Evolutionary conservation across 208 protist genomes (phyloP).

Genomic region (Lotmaria passim): DNA sequence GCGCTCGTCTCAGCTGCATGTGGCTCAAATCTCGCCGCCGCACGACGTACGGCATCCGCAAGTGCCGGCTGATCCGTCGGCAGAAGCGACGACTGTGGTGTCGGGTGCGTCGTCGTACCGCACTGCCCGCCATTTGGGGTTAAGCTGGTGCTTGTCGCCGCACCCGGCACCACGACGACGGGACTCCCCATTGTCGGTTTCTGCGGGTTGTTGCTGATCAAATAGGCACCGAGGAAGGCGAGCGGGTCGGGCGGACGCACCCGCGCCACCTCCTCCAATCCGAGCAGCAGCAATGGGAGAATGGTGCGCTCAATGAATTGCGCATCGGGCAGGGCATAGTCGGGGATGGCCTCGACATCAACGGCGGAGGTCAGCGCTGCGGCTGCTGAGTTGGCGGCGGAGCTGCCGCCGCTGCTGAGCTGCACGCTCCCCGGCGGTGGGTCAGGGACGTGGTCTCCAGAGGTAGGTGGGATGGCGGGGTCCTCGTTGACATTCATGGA

Average conservation of each 20-base stretch:
- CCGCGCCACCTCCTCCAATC: conserved; percentile 71
- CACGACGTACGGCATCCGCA: conserved; percentile 28
- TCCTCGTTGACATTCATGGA: no score
- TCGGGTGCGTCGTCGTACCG: background rate
- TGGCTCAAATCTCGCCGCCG: conserved; percentile 13
- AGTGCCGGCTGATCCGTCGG: conserved; percentile 19
- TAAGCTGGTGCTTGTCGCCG: background rate
- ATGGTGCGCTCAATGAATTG: conserved; percentile 81
- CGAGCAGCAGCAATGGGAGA: conserved; percentile 78
- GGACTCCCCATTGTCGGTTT: conserved; percentile 13
- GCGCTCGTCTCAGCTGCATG: background rate
- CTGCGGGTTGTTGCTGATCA: conserved; percentile 89
- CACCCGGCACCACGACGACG: background rate
- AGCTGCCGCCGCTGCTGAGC: no score
- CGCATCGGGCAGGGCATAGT: conserved; percentile 77
- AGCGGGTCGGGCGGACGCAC: conserved; percentile 76
- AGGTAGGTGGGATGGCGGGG: no score
- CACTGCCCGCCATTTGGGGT: background rate
- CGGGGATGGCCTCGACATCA: conserved; percentile 32
- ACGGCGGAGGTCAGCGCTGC: background rate
- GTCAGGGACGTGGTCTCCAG: no score
- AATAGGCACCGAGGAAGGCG: conserved; percentile 83
- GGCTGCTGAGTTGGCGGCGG: background rate
- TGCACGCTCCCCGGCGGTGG: no score
- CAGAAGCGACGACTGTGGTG: background rate